phyloP scores from a whole-genome alignment of 2,329 filamentous ascomycete species.

The Dactylellina drechsleri region DNA sequence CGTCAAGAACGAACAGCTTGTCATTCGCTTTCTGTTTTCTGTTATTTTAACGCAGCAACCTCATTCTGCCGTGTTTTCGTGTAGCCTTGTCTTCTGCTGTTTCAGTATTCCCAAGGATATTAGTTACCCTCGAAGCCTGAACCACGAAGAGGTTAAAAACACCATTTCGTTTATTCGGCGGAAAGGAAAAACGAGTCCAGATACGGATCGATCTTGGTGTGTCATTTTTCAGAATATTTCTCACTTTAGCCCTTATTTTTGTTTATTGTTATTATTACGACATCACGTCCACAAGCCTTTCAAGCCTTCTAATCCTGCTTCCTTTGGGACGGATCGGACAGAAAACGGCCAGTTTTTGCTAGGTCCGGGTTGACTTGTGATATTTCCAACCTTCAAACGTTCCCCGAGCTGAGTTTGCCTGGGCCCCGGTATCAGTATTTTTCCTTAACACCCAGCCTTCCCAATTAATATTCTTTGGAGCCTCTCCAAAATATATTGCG shows the following conservation, averaged over 20 bases:
- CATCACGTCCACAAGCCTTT: conserved; percentile 1
- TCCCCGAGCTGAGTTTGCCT: conserved; percentile 33
- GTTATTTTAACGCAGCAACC: conserved; percentile 24
- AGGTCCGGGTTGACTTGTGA: conserved; percentile 47
- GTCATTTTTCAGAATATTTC: conserved; percentile 13
- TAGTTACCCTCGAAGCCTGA: conserved; percentile 7
- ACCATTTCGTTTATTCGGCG: conserved; percentile 8
- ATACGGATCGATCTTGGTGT: conserved; percentile 2
- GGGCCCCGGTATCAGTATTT: conserved; percentile 50
- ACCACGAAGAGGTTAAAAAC: conserved; percentile 18
- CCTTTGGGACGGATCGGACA: conserved; percentile 39
- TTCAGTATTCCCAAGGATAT: conserved; percentile 40
- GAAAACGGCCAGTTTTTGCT: conserved; percentile 45
- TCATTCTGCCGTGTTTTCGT: conserved; percentile 28
- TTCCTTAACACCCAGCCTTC: conserved; percentile 47
- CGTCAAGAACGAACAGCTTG: conserved; percentile 40
- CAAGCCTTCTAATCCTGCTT: conserved; percentile 1
- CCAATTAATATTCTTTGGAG: conserved; percentile 30
- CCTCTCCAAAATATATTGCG: conserved; percentile 9
- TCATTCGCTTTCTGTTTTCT: conserved; percentile 6
- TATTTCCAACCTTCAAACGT: conserved; percentile 35
- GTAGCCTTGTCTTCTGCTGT: conserved; percentile 51
- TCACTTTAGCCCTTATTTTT: conserved; percentile 4
- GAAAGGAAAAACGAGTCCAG: conserved; percentile 7
- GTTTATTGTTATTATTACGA: conserved; percentile 36